Percentiles rank a stretch among this genome's conserved stretches.
These are phyloP conservation scores for Leishmania arabica DNA, from an alignment of 208 protist species.

Conservation along the genomic window DNA sequence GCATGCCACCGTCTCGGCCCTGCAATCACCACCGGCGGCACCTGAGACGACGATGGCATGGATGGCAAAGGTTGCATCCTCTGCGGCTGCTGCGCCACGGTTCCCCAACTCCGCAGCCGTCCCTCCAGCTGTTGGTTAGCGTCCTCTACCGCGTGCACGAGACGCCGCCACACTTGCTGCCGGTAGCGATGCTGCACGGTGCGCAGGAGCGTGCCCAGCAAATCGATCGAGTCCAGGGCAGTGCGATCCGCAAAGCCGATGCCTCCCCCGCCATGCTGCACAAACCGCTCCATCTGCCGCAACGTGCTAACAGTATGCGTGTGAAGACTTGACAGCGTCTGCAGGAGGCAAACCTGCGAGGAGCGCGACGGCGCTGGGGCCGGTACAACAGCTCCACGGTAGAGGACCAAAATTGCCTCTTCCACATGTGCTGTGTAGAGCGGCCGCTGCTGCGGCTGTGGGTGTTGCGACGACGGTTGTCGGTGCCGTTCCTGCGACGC, in stretches of 20 bases:
- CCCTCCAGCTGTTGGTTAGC: slow-evolving; percentile 43
- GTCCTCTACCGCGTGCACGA: slow-evolving; percentile 59
- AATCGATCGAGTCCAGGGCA: slow-evolving; percentile 11
- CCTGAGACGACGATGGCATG: not conserved
- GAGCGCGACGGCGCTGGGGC: slow-evolving; percentile 29
- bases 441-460: slow-evolving; percentile 3
- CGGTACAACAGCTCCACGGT: slow-evolving; percentile 19
- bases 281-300: slow-evolving; percentile 15
- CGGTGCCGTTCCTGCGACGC: not conserved
- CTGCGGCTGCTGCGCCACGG: not conserved
- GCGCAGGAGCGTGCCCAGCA: slow-evolving; percentile 28
- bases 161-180: slow-evolving; percentile 39
- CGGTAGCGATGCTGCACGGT: slow-evolving; percentile 33
- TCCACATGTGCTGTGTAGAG: slow-evolving; percentile 11
- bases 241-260: not conserved
- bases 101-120: slow-evolving; percentile 33
- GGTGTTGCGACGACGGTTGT: not conserved
- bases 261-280: not conserved
- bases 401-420: slow-evolving; percentile 23
- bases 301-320: slow-evolving; percentile 23
- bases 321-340: slow-evolving; percentile 30
- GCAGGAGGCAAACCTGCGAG: slow-evolving; percentile 27
- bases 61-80: not conserved
- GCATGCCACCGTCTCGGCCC: not conserved
- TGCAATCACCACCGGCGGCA: not conserved